Base-by-base conservation (phyloP, 1,139 yeast genomes). In the Candida buenavistaensis region DNA sequence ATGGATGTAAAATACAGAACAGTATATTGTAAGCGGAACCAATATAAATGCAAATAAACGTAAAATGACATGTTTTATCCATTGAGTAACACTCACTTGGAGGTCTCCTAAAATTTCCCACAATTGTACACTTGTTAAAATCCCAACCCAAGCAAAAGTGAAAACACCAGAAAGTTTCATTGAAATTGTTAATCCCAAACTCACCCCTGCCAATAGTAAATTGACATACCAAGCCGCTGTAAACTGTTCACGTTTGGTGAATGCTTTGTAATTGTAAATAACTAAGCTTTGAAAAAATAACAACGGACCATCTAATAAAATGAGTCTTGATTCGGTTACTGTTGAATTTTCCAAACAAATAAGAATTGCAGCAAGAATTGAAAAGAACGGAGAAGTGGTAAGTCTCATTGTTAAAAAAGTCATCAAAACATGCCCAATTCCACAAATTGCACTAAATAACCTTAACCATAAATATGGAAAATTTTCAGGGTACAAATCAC, bases 81-180 rank as follows among this genome's bases (percentile, higher is more conserved):
- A 54, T 26, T 47, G 35, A 7, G 37, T 32, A 13, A 57, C 54
- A 9, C 68, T 30, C 2, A 78, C 57, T 2, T 58, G 58, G 26
- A 79, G 47, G 55, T 86, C 92, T 3, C 85, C 87, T 13, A 78
- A 49, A 5, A 70, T 45, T 36, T 56, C 54, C 88, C 90, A 84
- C 13, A 77, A 48, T 33, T 76, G 75, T 26, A 64, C 46, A 0
- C 57, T 32, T 0, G 72, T 52, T 9, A 80, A 49, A 0, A 61
- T 9, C 0, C 68, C 56, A 3, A 80, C 57, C 83, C 87, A 83
- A 0, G 55, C 37, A 33, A 72, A 50, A 0, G 83, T 72, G 39
- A 71, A 68, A 2, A 72, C 23, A 0, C 90, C 94, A 0, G 76
- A 58, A 52, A 70, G 64, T 42, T 80, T 75, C 2, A 78, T 65